Evolutionary conservation across 495 filamentous ascomycete species (phyloP), one percentile per base, ranked within the genome.

Genomic region (Niebla homalea): DNA sequence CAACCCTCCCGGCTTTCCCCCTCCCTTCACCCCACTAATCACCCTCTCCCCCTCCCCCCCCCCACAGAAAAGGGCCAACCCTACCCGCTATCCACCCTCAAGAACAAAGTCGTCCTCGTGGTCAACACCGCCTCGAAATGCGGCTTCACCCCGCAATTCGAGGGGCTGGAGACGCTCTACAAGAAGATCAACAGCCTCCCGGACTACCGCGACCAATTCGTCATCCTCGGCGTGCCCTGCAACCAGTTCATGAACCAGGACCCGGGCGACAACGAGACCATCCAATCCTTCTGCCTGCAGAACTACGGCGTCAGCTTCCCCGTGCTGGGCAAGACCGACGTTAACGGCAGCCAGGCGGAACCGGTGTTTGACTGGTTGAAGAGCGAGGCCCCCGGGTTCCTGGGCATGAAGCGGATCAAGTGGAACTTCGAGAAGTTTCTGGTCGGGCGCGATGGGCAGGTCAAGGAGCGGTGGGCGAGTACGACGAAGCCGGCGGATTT

Each of bases 121-220:
- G 92, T 97, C 68, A 99, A 99, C 77, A 94, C 88, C n/a, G 92
- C 92, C 53, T 93, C 86, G 62, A 95, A 96, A 74, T 99, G 92
- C 72, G 92, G 93, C 63, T 97, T 96, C 79, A 96, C 92, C 10
- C 85, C 85, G n/a, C 92, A 99, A 69, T 97, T 89, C 65, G 78
- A 77, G 47, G 87, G 84, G 15, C 85, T 99, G 29, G 89, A 99
- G 74, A 81, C 76, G 51, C 72, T 99, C 52, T 94, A 96, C 75
- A 80, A 96, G 67, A 71, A 75, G 40, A 61, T 95, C 62, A 77
- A 73, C 45, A 2, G 5, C 32, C 25, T 4, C 4, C 71, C 72
- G 42, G 67, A 73, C 51, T 72, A 90, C 70, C 75, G 78, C 32
- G 76, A 87, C 41, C 74, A 85, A 56, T 90, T 98, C 69, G 68